Base-by-base conservation (phyloP, 2,329 filamentous ascomycete species). In the Phoma sp. region DNA sequence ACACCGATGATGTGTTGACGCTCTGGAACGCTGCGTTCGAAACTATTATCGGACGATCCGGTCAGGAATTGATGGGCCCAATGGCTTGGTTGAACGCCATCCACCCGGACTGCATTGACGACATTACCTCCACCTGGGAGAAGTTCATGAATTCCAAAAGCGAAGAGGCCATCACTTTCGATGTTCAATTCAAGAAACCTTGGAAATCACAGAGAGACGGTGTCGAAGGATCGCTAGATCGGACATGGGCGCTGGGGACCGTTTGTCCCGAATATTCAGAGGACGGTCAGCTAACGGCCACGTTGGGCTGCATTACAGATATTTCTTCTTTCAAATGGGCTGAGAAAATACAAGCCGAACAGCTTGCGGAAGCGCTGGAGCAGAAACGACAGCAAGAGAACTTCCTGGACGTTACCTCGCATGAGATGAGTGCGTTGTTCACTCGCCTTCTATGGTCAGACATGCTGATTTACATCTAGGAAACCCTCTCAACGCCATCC, bases 291-390 rank as follows among this genome's bases (percentile, higher is more conserved):
- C 80, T 92, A 45, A 90, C 90, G 74, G 85, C 86, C 55, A 87
- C 91, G 3, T 91, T 92, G 63, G 89, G 89, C 43, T 89, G 86
- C 66, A 88, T 95, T 43, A 93, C 90, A 0, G 90, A 96, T 68
- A 96, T 96, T 61, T 91, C 88, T n/a, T 84, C 89, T 51, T 89
- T 94, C 70, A 96, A 95, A 73, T 88, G 87, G 80, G 90, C 91
- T 1, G 91, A 95, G 73, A 86, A 87, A 50, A 85, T 91, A 27
- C 90, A 95, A 73, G 90, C 84, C 64, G 83, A 86, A 38, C 85
- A 89, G 52, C 87, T 90, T 63, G 85, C 92, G 65, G 90, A 94
- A 69, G 91, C 90, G 0, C 84, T 92, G 2, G 88, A 93, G 70
- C 81, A 91, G 58, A 94, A 93, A 73, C 81, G 87, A 4, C 87